Percentiles rank a stretch among this genome's conserved stretches.
phyloP scores from a whole-genome alignment of 2,329 filamentous ascomycete genomes.

The Ustulina deusta region DNA sequence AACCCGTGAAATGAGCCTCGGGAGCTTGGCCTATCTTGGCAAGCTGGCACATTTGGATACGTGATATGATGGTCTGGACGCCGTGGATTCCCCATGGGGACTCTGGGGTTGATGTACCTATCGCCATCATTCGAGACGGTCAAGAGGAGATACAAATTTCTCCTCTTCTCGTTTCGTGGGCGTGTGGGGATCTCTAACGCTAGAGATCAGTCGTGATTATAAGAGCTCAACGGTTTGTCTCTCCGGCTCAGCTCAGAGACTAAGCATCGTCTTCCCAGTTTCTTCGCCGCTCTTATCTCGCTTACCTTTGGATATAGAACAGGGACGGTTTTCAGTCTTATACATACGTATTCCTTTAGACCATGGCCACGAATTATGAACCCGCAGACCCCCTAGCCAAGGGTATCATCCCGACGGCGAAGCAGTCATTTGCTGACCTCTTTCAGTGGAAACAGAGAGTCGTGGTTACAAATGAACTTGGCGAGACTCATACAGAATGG shows the following conservation, averaged over 20 bases:
- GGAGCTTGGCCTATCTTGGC: conserved; percentile 32
- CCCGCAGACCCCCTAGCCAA: conserved; percentile 74
- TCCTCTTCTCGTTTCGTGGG: background rate
- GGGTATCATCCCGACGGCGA: conserved; percentile 73
- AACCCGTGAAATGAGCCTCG: conserved; percentile 29
- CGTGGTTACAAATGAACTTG: conserved; percentile 71
- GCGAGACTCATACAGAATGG: conserved; percentile 77
- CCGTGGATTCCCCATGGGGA: conserved; percentile 8
- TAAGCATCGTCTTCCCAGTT: background rate
- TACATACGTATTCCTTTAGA: background rate
- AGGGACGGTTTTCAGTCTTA: background rate
- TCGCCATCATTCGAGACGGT: conserved; percentile 6
- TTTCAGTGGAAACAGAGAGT: conserved; percentile 82
- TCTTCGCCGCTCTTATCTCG: background rate
- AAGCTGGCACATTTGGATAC: conserved; percentile 33
- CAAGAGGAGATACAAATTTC: conserved; percentile 3
- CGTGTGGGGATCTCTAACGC: conserved; percentile 22
- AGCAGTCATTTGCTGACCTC: conserved; percentile 72
- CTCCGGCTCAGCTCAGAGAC: conserved; percentile 1
- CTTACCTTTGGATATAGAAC: background rate
- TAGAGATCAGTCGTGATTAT: conserved; percentile 9
- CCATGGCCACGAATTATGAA: conserved; percentile 44
- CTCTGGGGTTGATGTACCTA: conserved; percentile 6
- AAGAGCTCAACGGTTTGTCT: conserved; percentile 15
- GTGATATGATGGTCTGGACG: conserved; percentile 9